Conservation (phyloP, 1,284 basidiomycete genomes). For the Moesziomyces sp. region DNA sequence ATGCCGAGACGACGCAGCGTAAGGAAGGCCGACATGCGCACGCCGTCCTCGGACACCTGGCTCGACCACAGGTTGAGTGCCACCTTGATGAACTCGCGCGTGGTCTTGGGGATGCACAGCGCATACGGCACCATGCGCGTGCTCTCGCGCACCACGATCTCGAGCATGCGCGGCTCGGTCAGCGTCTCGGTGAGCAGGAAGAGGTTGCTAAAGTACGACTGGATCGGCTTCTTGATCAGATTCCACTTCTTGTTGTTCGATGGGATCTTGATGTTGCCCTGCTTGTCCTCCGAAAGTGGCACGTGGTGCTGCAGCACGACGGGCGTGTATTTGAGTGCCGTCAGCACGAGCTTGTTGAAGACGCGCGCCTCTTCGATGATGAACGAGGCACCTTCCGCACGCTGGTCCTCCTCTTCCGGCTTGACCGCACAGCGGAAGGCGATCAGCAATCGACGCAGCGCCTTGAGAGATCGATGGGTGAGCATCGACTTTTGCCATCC, state of each 20-base stretch:
- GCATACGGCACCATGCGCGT: conserved; percentile 64
- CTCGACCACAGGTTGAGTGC: conserved; percentile 74
- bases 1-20: conserved; percentile 84
- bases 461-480: conserved; percentile 85
- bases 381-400: conserved; percentile 47
- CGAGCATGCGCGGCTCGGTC: conserved; percentile 70
- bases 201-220: conserved; percentile 72
- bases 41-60: conserved; percentile 76
- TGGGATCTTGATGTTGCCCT: conserved; percentile 69
- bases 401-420: conserved; percentile 52
- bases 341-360: conserved; percentile 90
- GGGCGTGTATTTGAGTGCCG: conserved; percentile 89
- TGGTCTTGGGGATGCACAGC: conserved; percentile 56
- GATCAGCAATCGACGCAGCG: conserved; percentile 82
- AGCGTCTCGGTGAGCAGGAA: conserved; percentile 60
- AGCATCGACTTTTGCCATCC: conserved; percentile 92
- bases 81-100: conserved; percentile 61
- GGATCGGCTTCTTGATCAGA: conserved; percentile 85
- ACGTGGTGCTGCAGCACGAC: conserved; percentile 87
- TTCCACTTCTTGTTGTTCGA: conserved; percentile 69
- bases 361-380: conserved; percentile 64
- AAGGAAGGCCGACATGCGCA: conserved; percentile 88
- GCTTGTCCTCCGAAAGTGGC: conserved; percentile 77
- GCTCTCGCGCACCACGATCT: conserved; percentile 70
- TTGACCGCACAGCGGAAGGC: conserved; percentile 65